Base-by-base conservation (phyloP, 139 green algal genomes). In the Trebouxia sp. region DNA sequence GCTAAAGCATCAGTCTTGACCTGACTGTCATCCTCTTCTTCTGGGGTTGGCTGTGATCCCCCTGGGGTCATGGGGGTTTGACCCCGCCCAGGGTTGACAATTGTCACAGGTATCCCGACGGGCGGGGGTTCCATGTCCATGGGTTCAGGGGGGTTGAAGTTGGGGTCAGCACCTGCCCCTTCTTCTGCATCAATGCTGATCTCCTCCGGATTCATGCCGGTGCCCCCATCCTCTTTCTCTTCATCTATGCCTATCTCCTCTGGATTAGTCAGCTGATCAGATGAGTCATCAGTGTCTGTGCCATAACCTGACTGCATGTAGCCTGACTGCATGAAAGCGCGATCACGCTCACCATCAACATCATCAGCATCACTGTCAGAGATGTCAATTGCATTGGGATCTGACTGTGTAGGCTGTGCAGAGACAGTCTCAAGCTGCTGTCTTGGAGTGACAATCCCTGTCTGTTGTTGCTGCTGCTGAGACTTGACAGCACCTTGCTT, bases 221-320 rank as follows among this genome's bases (percentile, higher is more conserved):
- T 55, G 3, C 37, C 39, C 3, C 11, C 1, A 11, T 77, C 42
- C 10, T 56, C 42, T 55, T 77, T 32, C 7, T 51, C 10, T 28
- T 51, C 69, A 77, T 28, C 42, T 77, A 77, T 55, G 32, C 35
- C 37, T 22, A 72, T 72, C 62, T 72, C 62, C 62, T 72, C 62
- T 30, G 62, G 32, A 26, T 72, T 72, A 28, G n/a, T n/a, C n/a
- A n/a, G 62, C 32, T 28, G 32, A 72, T 43, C 32, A 72, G 62
- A 72, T 5, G 47, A 53, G 47, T 53, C 28, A 8, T 72, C 62
- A 45, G 62, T 28, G 32, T 72, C 62, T 43, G 32, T 35, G 10
- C 62, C 32, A n/a, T 72, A 72, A 4, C 62, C 62, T 43, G 62
- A 72, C 32, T 72, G 62, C 32, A 45, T 35, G 12, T 72, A 72